Evolutionary conservation across 352 stramenopile genomes (phyloP).

Genomic region (Phytophthora brassicae): DNA sequence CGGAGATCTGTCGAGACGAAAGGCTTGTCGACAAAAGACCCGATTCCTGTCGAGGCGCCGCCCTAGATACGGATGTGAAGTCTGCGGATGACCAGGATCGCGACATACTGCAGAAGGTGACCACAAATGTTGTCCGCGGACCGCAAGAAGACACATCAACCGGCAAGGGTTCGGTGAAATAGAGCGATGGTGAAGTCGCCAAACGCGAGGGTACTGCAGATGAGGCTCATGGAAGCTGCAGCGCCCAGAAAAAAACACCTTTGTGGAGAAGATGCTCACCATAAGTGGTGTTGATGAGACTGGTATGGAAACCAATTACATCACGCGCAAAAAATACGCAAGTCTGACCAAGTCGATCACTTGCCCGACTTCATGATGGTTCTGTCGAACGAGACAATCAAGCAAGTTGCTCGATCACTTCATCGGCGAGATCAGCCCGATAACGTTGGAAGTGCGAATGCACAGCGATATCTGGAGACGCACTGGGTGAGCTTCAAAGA

Average conservation of each 20-base stretch:
- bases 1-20: conserved; percentile 4
- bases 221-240: background rate
- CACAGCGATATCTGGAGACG: conserved; percentile 12
- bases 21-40: conserved; percentile 3
- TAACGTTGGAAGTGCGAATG: conserved; percentile 14
- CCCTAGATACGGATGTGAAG: background rate
- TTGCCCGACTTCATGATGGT: conserved; percentile 18
- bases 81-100: background rate
- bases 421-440: conserved; percentile 4
- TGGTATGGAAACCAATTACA: background rate
- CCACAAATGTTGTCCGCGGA: background rate
- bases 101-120: background rate
- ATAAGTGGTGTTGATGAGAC: background rate
- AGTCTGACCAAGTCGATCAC: background rate
- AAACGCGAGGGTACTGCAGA: background rate
- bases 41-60: conserved; percentile 4
- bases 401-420: conserved; percentile 2
- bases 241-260: background rate
- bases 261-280: background rate
- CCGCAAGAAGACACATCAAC: background rate
- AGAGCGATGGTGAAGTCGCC: background rate
- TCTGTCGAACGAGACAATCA: conserved; percentile 14
- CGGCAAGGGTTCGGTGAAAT: background rate
- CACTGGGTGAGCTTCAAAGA: conserved; percentile 6
- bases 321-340: background rate